A percentile compares a stretch with the other conserved stretches of the same genome.
Evolutionary conservation across 345 rosid species (phyloP).

Genomic region (Combretum micranthum): DNA sequence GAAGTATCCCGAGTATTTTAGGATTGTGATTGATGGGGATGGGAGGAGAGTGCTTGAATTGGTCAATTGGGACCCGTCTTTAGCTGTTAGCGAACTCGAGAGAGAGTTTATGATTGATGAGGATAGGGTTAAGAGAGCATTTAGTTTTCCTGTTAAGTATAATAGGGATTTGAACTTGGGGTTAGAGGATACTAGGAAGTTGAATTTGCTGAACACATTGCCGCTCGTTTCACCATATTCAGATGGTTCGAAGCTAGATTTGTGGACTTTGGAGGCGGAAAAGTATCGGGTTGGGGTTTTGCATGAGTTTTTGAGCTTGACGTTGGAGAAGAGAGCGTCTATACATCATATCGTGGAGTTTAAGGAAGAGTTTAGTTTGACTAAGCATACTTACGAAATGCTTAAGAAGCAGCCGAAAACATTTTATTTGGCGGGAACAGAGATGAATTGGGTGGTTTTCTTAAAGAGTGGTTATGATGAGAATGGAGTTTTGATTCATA

Average conservation of each 20-base stretch:
- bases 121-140: conserved; percentile 50
- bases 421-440: conserved; percentile 86
- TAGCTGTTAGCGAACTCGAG: conserved; percentile 64
- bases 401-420: conserved; percentile 63
- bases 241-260: conserved; percentile 52
- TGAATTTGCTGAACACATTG: conserved; percentile 54
- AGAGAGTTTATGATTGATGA: conserved; percentile 53
- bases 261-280: conserved; percentile 86
- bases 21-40: conserved; percentile 39
- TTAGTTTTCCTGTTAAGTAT: conserved; percentile 65
- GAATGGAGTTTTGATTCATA: conserved; percentile 44
- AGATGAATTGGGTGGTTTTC: conserved; percentile 92
- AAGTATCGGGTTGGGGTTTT: conserved; percentile 74
- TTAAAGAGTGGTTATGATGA: conserved; percentile 57
- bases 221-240: conserved; percentile 84
- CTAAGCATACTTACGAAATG: conserved; percentile 79
- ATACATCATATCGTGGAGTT: conserved; percentile 92
- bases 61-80: conserved; percentile 60
- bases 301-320: conserved; percentile 87
- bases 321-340: conserved; percentile 79
- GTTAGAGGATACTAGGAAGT: conserved; percentile 29
- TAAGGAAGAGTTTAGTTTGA: conserved; percentile 83
- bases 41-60: conserved; percentile 68
- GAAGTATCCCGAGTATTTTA: conserved; percentile 63
- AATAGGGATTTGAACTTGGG: conserved; percentile 54